Percentiles rank a stretch among this genome's conserved stretches.
Conservation (phyloP, 345 rosid species). For the Eucalyptus erythrocorys region DNA sequence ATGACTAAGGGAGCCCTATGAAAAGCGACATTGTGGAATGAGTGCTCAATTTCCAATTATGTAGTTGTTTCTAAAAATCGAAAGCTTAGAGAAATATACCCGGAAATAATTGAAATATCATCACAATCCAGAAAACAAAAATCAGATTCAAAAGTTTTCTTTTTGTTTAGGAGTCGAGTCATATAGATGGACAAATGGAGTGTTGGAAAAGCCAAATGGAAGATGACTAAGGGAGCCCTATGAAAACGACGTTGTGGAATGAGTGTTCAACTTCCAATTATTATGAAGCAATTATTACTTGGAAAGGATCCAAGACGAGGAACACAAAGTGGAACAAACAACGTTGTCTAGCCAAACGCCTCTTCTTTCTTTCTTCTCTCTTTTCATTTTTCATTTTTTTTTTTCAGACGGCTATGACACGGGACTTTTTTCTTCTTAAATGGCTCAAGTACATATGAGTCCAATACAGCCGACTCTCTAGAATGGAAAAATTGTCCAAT, state of each 20-base stretch:
- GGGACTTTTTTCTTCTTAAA: background rate
- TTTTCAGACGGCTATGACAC: background rate
- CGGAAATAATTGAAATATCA: background rate
- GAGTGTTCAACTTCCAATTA: background rate
- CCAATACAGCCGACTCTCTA: background rate
- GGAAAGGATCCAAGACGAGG: background rate
- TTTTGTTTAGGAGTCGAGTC: background rate
- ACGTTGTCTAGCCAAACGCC: background rate
- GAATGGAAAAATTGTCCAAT: background rate
- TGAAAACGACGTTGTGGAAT: background rate
- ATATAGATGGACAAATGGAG: background rate
- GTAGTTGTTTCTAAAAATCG: background rate
- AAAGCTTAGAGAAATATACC: background rate
- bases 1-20: background rate
- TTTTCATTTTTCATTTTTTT: background rate
- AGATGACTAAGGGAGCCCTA: background rate
- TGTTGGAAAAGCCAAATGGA: background rate
- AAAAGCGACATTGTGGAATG: background rate
- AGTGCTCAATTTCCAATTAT: background rate
- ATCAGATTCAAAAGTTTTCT: background rate
- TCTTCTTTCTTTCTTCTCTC: background rate
- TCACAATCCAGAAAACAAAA: background rate
- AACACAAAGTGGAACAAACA: background rate
- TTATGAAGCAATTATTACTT: background rate
- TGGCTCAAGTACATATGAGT: fast-evolving